Evolutionary conservation across 805 yeast species (phyloP).

Genomic region (Yamadazyma olivae): DNA sequence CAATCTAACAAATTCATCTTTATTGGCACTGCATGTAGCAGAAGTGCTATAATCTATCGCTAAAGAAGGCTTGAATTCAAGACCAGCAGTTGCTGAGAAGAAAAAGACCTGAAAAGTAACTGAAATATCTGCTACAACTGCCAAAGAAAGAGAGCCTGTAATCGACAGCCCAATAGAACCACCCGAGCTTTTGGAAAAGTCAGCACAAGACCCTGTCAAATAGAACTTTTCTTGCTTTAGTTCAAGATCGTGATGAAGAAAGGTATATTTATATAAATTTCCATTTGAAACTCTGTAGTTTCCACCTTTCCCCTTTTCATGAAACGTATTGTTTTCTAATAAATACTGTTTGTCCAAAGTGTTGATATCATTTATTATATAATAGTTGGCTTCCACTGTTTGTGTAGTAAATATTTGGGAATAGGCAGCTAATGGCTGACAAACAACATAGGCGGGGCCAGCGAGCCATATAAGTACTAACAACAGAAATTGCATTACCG

Average conservation of each 20-base stretch:
- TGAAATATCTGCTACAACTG: neutral
- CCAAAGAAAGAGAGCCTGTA: neutral
- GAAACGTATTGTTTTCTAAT: conserved; percentile 1
- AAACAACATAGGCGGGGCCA: too few species aligned
- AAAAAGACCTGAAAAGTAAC: neutral
- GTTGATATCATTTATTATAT: conserved; percentile 1
- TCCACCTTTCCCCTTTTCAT: neutral
- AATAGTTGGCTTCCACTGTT: too few species aligned
- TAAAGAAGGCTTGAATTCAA: neutral
- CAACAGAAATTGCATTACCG: too few species aligned
- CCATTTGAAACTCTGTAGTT: conserved; percentile 3
- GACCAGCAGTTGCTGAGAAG: conserved; percentile 1
- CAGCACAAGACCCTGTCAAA: conserved; percentile 8
- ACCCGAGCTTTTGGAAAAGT: conserved; percentile 5
- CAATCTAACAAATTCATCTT: conserved; percentile 3
- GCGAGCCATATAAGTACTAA: too few species aligned
- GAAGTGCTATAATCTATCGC: conserved; percentile 1
- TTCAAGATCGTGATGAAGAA: neutral
- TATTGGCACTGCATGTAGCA: conserved; percentile 4
- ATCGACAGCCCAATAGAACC: conserved; percentile 5
- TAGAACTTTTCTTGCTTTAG: neutral
- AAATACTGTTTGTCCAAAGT: neutral
- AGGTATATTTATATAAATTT: conserved; percentile 1
- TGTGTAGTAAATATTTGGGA: too few species aligned
- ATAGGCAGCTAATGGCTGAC: too few species aligned